Conservation (phyloP, 164 flowering plant species). For the Euptelea pleiosperma region DNA sequence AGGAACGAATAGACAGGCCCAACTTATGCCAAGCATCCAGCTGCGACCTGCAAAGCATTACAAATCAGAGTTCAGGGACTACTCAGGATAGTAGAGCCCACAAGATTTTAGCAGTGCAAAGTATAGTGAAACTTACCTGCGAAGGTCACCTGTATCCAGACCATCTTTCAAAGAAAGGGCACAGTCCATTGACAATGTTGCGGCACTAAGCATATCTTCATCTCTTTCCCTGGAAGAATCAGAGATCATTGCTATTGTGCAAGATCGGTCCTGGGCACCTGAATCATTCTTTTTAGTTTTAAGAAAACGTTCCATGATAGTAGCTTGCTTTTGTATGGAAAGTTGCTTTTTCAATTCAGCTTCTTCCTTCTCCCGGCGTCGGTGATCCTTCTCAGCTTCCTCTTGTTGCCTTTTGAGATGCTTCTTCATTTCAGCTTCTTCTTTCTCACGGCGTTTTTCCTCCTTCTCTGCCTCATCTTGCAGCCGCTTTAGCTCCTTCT, state of each 20-base stretch:
- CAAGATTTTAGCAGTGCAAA: background rate
- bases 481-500: conserved; percentile 63
- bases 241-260: conserved; percentile 17
- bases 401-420: conserved; percentile 64
- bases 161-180: conserved; percentile 38
- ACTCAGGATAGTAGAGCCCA: background rate
- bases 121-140: conserved; percentile 38
- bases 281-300: conserved; percentile 42
- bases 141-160: conserved; percentile 31
- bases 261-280: conserved; percentile 23
- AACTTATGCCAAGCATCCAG: conserved; percentile 54
- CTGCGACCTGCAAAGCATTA: conserved; percentile 49
- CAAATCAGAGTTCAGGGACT: background rate
- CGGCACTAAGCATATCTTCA: conserved; percentile 32
- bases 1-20: conserved; percentile 38
- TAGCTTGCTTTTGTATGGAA: conserved; percentile 78
- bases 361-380: conserved; percentile 69
- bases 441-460: conserved; percentile 59
- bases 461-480: conserved; percentile 75
- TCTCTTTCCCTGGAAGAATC: conserved; percentile 21
- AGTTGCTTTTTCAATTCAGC: conserved; percentile 62
- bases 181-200: conserved; percentile 54
- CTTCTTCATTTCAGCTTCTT: conserved; percentile 61
- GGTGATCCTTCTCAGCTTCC: conserved; percentile 67
- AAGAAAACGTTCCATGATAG: conserved; percentile 90